These are phyloP conservation scores for Phalaenopsis hybrid DNA, from an alignment of 116 monocot genomes.

Conservation along the genomic window DNA sequence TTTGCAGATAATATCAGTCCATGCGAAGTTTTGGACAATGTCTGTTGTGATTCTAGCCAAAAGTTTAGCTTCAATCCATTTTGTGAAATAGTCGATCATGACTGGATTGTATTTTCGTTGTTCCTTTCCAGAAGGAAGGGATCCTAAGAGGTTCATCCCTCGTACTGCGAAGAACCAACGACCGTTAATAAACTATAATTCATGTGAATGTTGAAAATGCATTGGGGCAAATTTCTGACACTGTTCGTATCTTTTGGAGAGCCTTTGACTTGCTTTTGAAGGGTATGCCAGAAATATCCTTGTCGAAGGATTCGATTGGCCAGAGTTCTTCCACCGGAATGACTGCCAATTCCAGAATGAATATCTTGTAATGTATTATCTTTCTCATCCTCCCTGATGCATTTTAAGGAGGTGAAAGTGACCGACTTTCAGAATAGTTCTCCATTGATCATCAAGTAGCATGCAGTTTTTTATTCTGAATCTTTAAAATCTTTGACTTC, in stretches of 20 bases:
- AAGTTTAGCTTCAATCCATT: background rate
- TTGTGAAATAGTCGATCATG: background rate
- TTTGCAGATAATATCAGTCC: background rate
- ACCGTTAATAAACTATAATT: background rate
- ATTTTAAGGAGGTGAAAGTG: background rate
- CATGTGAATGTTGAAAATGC: background rate
- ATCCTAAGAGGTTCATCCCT: background rate
- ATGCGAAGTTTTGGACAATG: background rate
- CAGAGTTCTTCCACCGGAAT: no score
- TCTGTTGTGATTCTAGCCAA: background rate
- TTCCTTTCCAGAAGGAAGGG: background rate
- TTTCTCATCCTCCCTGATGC: background rate
- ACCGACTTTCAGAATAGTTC: background rate
- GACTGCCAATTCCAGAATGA: background rate
- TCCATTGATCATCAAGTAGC: no score
- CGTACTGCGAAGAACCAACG: background rate
- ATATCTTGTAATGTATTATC: background rate
- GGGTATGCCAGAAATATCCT: background rate
- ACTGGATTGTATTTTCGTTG: background rate
- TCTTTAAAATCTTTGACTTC: no score
- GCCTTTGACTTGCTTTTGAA: background rate
- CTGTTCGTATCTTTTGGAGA: background rate
- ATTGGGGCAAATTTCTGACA: background rate
- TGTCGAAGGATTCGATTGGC: no score
- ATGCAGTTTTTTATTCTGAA: no score